phyloP scores from a whole-genome alignment of 2,329 filamentous ascomycete genomes.

The Exophiala sp. region DNA sequence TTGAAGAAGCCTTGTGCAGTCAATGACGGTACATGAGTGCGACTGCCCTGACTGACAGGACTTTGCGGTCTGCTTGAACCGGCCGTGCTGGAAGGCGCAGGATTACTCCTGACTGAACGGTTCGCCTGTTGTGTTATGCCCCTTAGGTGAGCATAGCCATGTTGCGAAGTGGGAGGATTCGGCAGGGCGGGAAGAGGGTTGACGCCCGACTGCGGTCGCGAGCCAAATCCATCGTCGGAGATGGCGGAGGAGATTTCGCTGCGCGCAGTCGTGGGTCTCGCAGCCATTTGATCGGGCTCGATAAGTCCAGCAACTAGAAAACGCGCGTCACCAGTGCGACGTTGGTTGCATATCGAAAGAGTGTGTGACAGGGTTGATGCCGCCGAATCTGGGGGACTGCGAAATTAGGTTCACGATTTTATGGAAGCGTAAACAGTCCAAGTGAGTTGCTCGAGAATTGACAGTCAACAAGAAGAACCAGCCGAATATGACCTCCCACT shows the following conservation, averaged over 20 bases:
- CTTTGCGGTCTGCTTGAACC: conserved; percentile 51
- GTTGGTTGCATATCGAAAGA: conserved; percentile 15
- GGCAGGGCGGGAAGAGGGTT: conserved; percentile 18
- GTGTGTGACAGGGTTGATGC: conserved; percentile 11
- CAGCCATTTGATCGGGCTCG: conserved; percentile 20
- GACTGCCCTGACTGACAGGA: conserved; percentile 65
- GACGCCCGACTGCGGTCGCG: conserved; percentile 22
- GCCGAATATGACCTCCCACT: background rate
- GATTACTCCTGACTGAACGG: conserved; percentile 22
- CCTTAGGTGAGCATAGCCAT: conserved; percentile 27
- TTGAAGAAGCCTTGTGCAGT: conserved; percentile 89
- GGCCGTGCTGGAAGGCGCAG: conserved; percentile 40
- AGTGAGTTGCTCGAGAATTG: background rate
- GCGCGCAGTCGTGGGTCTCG: conserved; percentile 23
- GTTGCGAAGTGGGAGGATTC: conserved; percentile 23
- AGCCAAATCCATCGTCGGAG: conserved; percentile 29
- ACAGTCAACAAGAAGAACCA: background rate
- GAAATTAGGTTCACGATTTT: background rate
- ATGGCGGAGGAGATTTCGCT: conserved; percentile 31
- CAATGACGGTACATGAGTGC: conserved; percentile 85
- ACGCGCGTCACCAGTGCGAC: conserved; percentile 22
- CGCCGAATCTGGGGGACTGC: conserved; percentile 7
- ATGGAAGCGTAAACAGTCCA: background rate
- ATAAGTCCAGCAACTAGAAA: background rate
- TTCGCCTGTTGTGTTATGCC: conserved; percentile 26